phyloP scores from a whole-genome alignment of 805 yeast genomes.

The Starmerella scarabaei region DNA sequence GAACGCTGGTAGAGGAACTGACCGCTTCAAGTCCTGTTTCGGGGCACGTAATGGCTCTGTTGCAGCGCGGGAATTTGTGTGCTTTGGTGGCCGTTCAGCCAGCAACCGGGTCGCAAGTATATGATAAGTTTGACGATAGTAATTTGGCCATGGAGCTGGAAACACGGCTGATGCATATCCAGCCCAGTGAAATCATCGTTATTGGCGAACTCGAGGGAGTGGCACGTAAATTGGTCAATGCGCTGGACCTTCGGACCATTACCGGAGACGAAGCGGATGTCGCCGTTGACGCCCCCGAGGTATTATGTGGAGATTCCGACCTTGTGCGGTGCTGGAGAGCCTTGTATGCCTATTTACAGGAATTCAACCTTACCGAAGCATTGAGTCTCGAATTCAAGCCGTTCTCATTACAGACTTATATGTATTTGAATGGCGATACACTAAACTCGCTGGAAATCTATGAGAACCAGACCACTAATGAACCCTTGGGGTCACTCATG shows the following conservation, averaged over 20 bases:
- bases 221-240: conserved; percentile 5
- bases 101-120: conserved; percentile 59
- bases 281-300: background rate
- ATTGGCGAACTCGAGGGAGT: conserved; percentile 26
- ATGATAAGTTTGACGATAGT: conserved; percentile 57
- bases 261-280: background rate
- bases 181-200: conserved; percentile 61
- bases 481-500: conserved; percentile 53
- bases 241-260: conserved; percentile 8
- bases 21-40: conserved; percentile 16
- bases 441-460: conserved; percentile 65
- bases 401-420: conserved; percentile 38
- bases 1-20: conserved; percentile 65
- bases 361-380: conserved; percentile 45
- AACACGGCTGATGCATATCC: conserved; percentile 58
- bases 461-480: conserved; percentile 44
- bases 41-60: conserved; percentile 22
- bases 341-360: conserved; percentile 39
- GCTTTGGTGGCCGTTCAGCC: conserved; percentile 56
- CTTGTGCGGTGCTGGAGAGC: conserved; percentile 25
- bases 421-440: conserved; percentile 52
- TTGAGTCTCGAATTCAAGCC: conserved; percentile 38
- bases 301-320: background rate
- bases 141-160: conserved; percentile 48
- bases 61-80: conserved; percentile 13